Evolutionary conservation across 768 basidiomycete genomes (phyloP), one percentile per base, ranked within the genome.

Genomic region (Boletus tylopilopsis): DNA sequence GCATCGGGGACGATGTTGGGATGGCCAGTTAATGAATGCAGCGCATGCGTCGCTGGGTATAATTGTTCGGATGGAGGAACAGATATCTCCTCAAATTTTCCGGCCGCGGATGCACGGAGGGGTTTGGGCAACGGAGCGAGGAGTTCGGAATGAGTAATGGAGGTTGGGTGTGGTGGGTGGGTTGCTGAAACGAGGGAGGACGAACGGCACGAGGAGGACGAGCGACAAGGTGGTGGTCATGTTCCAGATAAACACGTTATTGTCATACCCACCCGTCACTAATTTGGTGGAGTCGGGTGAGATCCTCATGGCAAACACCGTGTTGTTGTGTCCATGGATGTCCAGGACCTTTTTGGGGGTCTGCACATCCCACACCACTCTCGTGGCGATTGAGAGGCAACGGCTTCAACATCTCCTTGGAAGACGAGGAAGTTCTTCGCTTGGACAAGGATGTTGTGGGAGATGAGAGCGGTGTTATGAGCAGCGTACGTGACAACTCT

Each of bases 371-470:
- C 18, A 47, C 8, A 47, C 30, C n/a, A 29, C n/a, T 95, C 94
- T 50, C 85, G 84, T 15, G 96, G 82, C 1, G 90, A 93, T 59
- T 99, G 96, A 3, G 90, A 90, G 1, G 96, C 96, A 29, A 99
- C 91, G 2, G 93, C 91, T 70, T 99, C 96, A 27, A 99, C 96
- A 64, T 98, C 96, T 44, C 96, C 96, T 64, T 99, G 96, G 73
- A 99, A 98, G 11, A 98, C 96, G 45, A 98, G 85, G 62, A 98
- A 99, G 73, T 98, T 98, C 74, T 97, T 97, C 12, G 96, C 96
- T 71, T 96, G 96, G 62, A 98, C 94, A 40, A 98, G 88, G 62
- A 99, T 91, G 62, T 97, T 96, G 60, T 96, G 94, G 7, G 78
- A 73, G 48, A 88, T 77, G 22, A 99, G 85, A 12, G 90, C 88